Evolutionary conservation across 805 yeast species (phyloP).

Genomic region (Kregervanrija pseudodelftensis): DNA sequence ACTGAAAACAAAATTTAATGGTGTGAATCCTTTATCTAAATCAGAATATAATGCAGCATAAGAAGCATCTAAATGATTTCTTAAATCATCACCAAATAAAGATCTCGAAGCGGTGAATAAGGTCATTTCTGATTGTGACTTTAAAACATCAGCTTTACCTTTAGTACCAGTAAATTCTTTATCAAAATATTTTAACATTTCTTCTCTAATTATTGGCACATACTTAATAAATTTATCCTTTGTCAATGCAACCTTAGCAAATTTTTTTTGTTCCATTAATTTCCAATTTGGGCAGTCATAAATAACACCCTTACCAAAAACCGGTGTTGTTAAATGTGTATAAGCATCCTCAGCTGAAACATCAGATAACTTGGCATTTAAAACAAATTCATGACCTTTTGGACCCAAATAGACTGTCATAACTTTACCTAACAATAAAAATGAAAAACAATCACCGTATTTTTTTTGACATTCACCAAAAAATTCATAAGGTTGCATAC

Average conservation of each 20-base stretch:
- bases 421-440: constrained; percentile 78
- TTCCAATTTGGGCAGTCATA: constrained; percentile 93
- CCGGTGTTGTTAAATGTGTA: constrained; percentile 96
- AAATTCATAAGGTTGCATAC: constrained; percentile 90
- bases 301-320: constrained; percentile 94
- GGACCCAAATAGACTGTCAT: constrained; percentile 98
- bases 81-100: constrained; percentile 84
- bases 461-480: constrained; percentile 70
- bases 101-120: constrained; percentile 94
- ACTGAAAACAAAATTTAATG: constrained; percentile 92
- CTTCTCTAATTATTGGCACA: constrained; percentile 84
- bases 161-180: constrained; percentile 34
- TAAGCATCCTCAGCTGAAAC: constrained; percentile 97
- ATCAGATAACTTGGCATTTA: constrained; percentile 81
- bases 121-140: constrained; percentile 89
- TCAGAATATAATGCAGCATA: constrained; percentile 85
- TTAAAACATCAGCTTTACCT: constrained; percentile 64
- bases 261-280: constrained; percentile 97
- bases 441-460: constrained; percentile 91
- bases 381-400: constrained; percentile 93
- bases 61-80: constrained; percentile 70
- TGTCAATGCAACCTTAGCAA: constrained; percentile 84
- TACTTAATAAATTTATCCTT: constrained; percentile 75
- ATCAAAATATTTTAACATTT: constrained; percentile 59
- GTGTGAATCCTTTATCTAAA: constrained; percentile 94